These are phyloP conservation scores for Clarireedia monteithiana DNA, from an alignment of 2,329 filamentous ascomycete genomes.

Conservation along the genomic window DNA sequence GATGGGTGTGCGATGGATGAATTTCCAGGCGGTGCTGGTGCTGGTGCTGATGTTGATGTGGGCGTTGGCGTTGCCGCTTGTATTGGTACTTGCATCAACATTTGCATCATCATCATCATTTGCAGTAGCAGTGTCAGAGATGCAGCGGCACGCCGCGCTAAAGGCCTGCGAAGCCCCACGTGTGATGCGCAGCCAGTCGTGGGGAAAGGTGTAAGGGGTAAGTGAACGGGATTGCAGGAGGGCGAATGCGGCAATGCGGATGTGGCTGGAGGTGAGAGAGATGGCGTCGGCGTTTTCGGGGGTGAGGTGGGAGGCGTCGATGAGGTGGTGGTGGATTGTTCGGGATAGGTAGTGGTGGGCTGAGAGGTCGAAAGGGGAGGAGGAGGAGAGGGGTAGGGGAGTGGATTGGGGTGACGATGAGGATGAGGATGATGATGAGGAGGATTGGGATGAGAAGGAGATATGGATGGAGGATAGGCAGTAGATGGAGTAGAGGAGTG, in stretches of 20 bases:
- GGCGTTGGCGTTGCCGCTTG: not conserved
- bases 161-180: conserved; percentile 9
- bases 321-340: conserved; percentile 14
- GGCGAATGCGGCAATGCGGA: conserved; percentile 17
- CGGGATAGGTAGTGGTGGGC: conserved; percentile 12
- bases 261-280: conserved; percentile 13
- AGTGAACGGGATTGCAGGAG: conserved; percentile 12
- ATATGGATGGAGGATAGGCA: conserved; percentile 16
- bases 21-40: conserved; percentile 2
- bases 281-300: conserved; percentile 16
- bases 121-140: no score
- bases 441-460: not conserved
- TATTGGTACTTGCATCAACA: no score
- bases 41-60: not conserved
- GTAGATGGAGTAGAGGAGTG: conserved; percentile 17
- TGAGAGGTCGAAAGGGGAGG: not conserved
- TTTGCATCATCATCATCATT: no score
- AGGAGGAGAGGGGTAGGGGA: not conserved
- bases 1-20: conserved; percentile 3
- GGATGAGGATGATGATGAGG: not conserved
- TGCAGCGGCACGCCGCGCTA: not conserved
- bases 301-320: conserved; percentile 12
- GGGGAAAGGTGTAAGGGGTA: conserved; percentile 15
- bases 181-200: conserved; percentile 16
- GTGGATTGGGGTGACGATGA: not conserved